Percentiles rank a stretch among this genome's conserved stretches.
Conservation (phyloP, 805 yeast species). For the Isabelozyma heimii region DNA sequence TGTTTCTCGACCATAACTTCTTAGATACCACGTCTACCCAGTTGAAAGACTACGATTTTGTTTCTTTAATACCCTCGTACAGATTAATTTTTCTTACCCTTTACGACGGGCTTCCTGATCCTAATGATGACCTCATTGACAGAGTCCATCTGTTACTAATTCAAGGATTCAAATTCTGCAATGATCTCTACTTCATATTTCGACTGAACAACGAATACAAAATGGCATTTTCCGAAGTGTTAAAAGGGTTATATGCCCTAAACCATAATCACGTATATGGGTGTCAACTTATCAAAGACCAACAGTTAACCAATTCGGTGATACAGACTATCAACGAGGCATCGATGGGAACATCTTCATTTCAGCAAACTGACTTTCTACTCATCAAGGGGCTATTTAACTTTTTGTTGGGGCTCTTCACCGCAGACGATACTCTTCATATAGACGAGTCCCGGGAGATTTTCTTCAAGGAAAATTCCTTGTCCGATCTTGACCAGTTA, state of each 20-base stretch:
- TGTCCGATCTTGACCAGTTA: not conserved
- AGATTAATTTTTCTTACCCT: conserved; percentile 22
- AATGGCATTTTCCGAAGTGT: conserved; percentile 14
- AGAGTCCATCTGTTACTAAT: conserved; percentile 10
- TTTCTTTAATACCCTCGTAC: conserved; percentile 17
- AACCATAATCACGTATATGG: conserved; percentile 15
- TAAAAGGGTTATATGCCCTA: conserved; percentile 23
- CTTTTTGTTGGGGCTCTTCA: conserved; percentile 9
- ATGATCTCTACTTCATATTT: conserved; percentile 1
- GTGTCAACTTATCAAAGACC: not conserved
- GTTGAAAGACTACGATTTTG: conserved; percentile 6
- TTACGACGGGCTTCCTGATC: conserved; percentile 16
- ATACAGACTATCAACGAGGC: not conserved
- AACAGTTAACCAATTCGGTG: not conserved
- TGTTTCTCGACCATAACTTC: not conserved
- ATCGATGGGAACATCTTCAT: not conserved
- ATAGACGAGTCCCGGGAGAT: not conserved
- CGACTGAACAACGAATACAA: conserved; percentile 2
- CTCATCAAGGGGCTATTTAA: conserved; percentile 8
- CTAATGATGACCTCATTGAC: conserved; percentile 4
- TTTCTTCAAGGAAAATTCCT: not conserved
- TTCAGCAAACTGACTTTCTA: not conserved
- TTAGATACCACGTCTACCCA: not conserved
- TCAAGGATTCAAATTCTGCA: conserved; percentile 12
- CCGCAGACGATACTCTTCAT: not conserved